phyloP scores from a whole-genome alignment of 1,139 yeast species.

The Arxiozyma slooffiae region DNA sequence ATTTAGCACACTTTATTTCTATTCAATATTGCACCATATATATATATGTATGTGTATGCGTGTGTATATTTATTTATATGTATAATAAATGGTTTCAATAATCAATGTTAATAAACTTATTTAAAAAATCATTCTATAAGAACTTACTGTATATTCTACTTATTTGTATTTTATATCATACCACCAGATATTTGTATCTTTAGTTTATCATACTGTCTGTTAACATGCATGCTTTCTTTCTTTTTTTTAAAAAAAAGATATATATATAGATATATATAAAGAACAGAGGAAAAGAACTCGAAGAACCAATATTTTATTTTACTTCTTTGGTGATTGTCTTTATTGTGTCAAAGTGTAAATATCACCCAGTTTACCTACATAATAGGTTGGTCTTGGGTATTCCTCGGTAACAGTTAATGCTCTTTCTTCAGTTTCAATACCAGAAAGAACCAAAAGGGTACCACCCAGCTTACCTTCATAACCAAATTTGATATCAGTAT shows the following conservation, averaged over 20 bases:
- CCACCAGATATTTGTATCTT: neutral
- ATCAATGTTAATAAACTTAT: neutral
- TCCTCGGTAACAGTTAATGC: conserved; percentile 38
- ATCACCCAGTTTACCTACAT: conserved; percentile 67
- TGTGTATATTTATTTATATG: neutral
- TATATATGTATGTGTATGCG: neutral
- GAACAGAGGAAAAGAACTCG: neutral
- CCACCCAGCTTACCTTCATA: conserved; percentile 69
- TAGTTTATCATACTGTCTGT: neutral
- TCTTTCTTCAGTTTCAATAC: conserved; percentile 68
- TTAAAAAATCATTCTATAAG: neutral
- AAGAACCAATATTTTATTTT: neutral
- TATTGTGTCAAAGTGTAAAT: conserved; percentile 43
- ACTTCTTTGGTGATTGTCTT: neutral
- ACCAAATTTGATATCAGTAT: conserved; percentile 93
- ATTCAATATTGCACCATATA: neutral
- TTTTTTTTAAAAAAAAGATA: no score
- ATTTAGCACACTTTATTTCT: neutral
- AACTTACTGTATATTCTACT: neutral
- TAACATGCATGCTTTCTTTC: neutral
- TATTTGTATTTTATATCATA: neutral
- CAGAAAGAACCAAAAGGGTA: conserved; percentile 79
- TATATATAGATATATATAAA: no score
- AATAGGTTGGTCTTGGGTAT: conserved; percentile 52
- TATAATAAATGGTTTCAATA: neutral